phyloP scores from a whole-genome alignment of 306 rosid species.

The Begonia peltatifolia region DNA sequence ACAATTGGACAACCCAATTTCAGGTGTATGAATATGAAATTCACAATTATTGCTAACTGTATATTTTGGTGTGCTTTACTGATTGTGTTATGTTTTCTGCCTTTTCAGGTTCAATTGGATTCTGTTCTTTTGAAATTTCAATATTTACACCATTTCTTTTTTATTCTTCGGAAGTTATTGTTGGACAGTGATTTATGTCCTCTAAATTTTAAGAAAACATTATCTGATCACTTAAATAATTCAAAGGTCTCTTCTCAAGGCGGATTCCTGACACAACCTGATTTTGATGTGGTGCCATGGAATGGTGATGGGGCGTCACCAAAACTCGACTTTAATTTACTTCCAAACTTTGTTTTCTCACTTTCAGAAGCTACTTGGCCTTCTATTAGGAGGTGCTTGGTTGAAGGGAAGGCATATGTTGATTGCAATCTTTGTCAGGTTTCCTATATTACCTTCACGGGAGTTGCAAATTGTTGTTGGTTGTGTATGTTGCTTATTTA shows the following conservation, averaged over 20 bases:
- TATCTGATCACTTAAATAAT: conserved; percentile 15
- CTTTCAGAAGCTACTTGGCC: conserved; percentile 78
- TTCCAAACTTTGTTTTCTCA: conserved; percentile 30
- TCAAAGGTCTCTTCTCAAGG: conserved; percentile 57
- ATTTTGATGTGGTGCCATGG: conserved; percentile 27
- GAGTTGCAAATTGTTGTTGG: too few relatives aligned
- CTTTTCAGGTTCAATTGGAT: conserved; percentile 64
- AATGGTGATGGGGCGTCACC: conserved; percentile 19
- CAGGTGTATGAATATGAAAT: background rate
- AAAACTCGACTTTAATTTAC: conserved; percentile 26
- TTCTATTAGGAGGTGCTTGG: conserved; percentile 49
- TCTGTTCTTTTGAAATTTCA: conserved; percentile 59
- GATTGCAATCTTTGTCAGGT: conserved; percentile 75
- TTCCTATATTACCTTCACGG: conserved; percentile 4
- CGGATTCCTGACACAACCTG: conserved; percentile 79
- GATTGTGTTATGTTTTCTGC: background rate
- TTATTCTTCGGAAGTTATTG: conserved; percentile 72
- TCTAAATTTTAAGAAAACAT: conserved; percentile 17
- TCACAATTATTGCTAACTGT: conserved; percentile 11
- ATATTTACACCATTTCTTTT: conserved; percentile 72
- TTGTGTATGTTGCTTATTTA: too few relatives aligned
- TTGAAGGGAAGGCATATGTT: conserved; percentile 59
- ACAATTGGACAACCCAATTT: too few relatives aligned
- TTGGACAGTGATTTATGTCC: conserved; percentile 34
- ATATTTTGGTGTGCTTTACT: background rate